Conservation (phyloP, 2,329 filamentous ascomycete genomes). For the Diaporthe amygdali region DNA sequence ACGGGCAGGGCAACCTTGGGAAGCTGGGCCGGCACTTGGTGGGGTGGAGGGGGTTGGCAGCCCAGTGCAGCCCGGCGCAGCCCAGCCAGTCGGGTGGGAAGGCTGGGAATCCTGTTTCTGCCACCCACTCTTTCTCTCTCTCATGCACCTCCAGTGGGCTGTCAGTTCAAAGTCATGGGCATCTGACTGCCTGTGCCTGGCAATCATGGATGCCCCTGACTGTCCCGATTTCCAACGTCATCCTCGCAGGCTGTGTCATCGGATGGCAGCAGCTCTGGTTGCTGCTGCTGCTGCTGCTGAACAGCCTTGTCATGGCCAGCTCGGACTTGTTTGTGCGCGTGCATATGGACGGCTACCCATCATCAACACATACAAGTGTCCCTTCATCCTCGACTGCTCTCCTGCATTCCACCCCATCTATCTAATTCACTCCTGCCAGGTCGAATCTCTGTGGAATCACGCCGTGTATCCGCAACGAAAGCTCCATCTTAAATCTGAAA, state of each 20-base stretch:
- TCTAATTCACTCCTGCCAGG: not conserved
- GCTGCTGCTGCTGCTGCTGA: slow-evolving; percentile 3
- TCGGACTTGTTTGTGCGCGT: not conserved
- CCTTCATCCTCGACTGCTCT: not conserved
- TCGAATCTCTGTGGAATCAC: not conserved
- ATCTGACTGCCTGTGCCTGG: not conserved
- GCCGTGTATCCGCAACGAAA: not conserved
- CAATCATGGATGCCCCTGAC: slow-evolving; percentile 18
- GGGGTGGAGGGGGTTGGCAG: too few species aligned
- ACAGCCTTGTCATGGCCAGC: not conserved
- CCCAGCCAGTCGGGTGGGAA: slow-evolving; percentile 8
- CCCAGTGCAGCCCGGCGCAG: too few species aligned
- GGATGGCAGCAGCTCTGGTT: not conserved
- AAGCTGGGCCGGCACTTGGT: not conserved
- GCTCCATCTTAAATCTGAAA: not conserved
- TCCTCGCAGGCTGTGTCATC: slow-evolving; percentile 14
- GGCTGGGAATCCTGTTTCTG: not conserved
- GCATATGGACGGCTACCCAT: not conserved
- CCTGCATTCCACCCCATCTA: not conserved
- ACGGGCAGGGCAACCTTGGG: slow-evolving; percentile 2
- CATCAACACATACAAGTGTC: not conserved
- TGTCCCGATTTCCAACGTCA: slow-evolving; percentile 18
- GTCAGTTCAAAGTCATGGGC: too few species aligned
- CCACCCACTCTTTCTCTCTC: too few species aligned
- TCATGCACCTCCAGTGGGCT: too few species aligned